A percentile compares a stretch with the other conserved stretches of the same genome.
These are phyloP conservation scores for Linderniella brevidens DNA, from an alignment of 257 asterid genomes.

Conservation along the genomic window DNA sequence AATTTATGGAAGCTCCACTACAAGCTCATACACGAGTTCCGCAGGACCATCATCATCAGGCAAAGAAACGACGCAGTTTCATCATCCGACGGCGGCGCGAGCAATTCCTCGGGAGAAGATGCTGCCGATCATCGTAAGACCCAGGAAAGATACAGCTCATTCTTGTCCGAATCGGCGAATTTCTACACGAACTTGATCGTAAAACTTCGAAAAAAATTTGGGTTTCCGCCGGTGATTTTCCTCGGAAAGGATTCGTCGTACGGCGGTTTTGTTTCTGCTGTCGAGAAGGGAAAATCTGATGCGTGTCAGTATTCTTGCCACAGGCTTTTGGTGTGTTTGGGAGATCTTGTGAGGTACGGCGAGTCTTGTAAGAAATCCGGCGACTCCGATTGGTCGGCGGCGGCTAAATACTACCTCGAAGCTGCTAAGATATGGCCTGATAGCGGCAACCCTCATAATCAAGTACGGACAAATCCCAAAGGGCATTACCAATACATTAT, in stretches of 20 bases:
- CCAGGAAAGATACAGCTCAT: conserved; percentile 41
- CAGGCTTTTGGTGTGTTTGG: conserved; percentile 73
- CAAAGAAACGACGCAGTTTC: conserved; percentile 18
- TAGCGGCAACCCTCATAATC: conserved; percentile 94
- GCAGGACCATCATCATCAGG: conserved; percentile 15
- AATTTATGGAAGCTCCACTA: conserved; percentile 82
- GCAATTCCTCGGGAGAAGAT: too few species aligned
- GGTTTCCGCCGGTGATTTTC: conserved; percentile 32
- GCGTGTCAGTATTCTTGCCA: conserved; percentile 55
- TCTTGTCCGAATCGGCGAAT: conserved; percentile 57
- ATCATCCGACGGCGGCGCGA: too few species aligned
- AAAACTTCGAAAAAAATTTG: conserved; percentile 29
- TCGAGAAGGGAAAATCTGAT: conserved; percentile 18
- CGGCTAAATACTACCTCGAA: conserved; percentile 54
- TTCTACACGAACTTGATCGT: conserved; percentile 39
- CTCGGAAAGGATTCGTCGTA: conserved; percentile 12
- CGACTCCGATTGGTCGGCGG: conserved; percentile 54
- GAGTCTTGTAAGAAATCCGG: conserved; percentile 46
- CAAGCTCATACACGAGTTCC: conserved; percentile 72
- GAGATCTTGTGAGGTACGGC: conserved; percentile 70
- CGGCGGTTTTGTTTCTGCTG: conserved; percentile 13
- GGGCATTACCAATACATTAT: background rate
- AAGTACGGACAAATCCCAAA: conserved; percentile 22
- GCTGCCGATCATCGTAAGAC: conserved; percentile 18
- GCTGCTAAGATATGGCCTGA: conserved; percentile 64